phyloP scores from a whole-genome alignment of 306 rosid genomes.

The Astragalus membranaceus region DNA sequence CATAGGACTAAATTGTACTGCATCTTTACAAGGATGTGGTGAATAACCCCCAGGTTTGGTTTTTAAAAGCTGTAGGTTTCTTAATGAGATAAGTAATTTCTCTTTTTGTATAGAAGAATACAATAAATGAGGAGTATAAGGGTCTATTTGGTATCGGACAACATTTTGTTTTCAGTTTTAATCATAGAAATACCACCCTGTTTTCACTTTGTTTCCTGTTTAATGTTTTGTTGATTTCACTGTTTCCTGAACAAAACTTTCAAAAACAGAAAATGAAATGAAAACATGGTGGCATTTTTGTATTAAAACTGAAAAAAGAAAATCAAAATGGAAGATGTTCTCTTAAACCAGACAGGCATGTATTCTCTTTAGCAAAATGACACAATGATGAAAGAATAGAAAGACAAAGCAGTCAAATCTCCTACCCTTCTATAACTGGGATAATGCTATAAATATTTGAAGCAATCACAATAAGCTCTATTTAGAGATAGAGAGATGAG shows the following conservation, averaged over 20 bases:
- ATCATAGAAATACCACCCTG: too few species aligned
- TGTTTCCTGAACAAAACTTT: too few species aligned
- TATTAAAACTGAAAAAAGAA: too few species aligned
- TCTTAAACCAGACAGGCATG: too few species aligned
- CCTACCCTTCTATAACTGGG: neutral
- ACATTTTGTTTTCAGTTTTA: too few species aligned
- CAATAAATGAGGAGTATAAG: too few species aligned
- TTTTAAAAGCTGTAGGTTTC: neutral
- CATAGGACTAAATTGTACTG: neutral
- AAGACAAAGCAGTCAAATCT: neutral
- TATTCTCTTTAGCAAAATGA: neutral
- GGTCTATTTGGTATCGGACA: too few species aligned
- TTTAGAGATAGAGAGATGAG: neutral
- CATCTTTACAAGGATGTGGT: neutral
- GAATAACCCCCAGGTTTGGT: neutral
- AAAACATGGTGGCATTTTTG: too few species aligned
- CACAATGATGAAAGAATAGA: neutral
- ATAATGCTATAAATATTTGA: neutral
- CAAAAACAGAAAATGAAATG: too few species aligned
- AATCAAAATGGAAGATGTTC: too few species aligned
- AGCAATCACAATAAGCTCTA: neutral
- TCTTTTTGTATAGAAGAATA: neutral
- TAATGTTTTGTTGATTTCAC: too few species aligned
- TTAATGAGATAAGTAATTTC: neutral
- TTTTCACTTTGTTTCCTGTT: too few species aligned